A percentile compares a stretch with the other conserved stretches of the same genome.
phyloP scores from a whole-genome alignment of 495 filamentous ascomycete genomes.

The Hyaloscypha variabilis region DNA sequence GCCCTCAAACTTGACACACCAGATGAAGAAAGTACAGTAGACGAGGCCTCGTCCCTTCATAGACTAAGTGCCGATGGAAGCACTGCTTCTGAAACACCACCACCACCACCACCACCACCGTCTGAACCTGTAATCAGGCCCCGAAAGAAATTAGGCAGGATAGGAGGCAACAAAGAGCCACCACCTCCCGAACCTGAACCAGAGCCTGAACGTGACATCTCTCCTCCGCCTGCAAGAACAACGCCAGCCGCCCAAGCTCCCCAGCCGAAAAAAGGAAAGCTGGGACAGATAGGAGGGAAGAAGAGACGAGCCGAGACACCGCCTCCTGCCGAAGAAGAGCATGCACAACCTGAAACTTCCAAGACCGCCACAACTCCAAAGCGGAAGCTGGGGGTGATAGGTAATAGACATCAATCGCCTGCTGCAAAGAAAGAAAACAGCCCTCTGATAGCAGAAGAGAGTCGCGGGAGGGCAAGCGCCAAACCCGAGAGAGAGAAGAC shows the following conservation, averaged over 20 bases:
- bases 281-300: constrained; percentile 26
- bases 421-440: constrained; percentile 1
- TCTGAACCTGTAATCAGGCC: constrained; percentile 21
- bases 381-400: constrained; percentile 16
- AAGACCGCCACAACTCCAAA: not conserved
- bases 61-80: not conserved
- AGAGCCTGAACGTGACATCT: constrained; percentile 2
- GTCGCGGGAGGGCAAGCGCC: not conserved
- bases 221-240: not conserved
- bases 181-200: constrained; percentile 16
- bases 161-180: constrained; percentile 33
- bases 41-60: not conserved
- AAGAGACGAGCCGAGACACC: constrained; percentile 19
- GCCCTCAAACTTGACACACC: not conserved
- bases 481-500: constrained; percentile 13
- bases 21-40: constrained; percentile 28
- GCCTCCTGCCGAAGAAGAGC: not conserved
- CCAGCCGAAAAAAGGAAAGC: constrained; percentile 18
- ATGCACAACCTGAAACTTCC: not conserved
- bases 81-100: constrained; percentile 16
- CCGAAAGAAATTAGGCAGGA: constrained; percentile 24
- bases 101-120: constrained; percentile 31
- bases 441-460: not conserved
- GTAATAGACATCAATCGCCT: not conserved
- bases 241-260: not conserved